Evolutionary conservation across 2,329 filamentous ascomycete species (phyloP), one percentile per base, ranked within the genome.

Genomic region (Neonectria coccinea): DNA sequence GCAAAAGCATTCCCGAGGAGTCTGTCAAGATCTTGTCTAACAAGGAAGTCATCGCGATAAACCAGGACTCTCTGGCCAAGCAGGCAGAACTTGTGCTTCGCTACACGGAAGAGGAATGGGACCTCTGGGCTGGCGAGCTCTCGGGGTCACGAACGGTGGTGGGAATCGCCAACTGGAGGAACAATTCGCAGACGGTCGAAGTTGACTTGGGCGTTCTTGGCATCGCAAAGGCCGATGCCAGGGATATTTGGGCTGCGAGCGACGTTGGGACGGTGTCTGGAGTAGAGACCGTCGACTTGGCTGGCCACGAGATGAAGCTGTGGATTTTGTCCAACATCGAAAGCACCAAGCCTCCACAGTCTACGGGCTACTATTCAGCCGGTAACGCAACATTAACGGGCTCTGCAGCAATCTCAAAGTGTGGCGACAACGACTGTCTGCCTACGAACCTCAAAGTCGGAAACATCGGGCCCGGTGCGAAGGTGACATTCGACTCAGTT

Each of bases 31-130:
- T 85, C 16, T 72, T 85, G 51, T 78, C 77, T 1, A 88, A 88
- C 73, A 77, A 80, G 27, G 86, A 87, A 59, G 81, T 87, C 22
- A 84, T 89, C 25, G 82, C 82, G 0, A 84, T 87, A 70, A 89
- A 89, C 68, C 86, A 89, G 67, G 87, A 89, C 68, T 64, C 81
- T 0, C 74, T 88, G 0, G 85, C 81, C 0, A 76, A 82, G 57
- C 84, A 86, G 48, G 85, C 86, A 0, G 78, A 79, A n/a, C 76
- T 90, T 1, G 73, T 82, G 1, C 76, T 83, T 5, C 78, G 84
- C 5, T 82, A 82, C 69, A 82, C 83, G 0, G 80, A 83, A 22
- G 80, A 83, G 29, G 79, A 81, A 45, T 86, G 82, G 75, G 85
- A 87, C 58, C 73, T 86, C 1, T 86, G 83, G 83, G 79, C 80